Evolutionary conservation across 352 stramenopile genomes (phyloP).

Genomic region (Thalassiosira exigua): DNA sequence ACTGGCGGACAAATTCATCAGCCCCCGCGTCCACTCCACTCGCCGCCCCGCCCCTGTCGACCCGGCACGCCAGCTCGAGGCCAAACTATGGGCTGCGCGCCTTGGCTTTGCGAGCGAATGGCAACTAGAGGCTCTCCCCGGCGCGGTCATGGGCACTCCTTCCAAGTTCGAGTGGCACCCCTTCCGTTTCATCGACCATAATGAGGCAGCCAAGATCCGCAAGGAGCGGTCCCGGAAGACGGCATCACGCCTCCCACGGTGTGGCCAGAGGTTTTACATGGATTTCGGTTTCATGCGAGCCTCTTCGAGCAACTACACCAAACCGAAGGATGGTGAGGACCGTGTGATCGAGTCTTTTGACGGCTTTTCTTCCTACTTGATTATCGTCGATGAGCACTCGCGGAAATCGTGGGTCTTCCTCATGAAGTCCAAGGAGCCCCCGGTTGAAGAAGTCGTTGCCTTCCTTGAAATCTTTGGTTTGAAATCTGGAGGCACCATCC

Average conservation of each 20-base stretch:
- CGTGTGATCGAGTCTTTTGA: slow-evolving; percentile 28
- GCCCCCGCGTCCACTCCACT: too few relatives aligned
- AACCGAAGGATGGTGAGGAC: background rate
- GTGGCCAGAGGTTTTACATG: slow-evolving; percentile 12
- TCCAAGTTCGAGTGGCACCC: slow-evolving; percentile 26
- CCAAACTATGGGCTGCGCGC: slow-evolving; percentile 33
- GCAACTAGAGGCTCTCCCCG: slow-evolving; percentile 8
- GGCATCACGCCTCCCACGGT: too few relatives aligned
- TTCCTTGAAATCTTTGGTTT: slow-evolving; percentile 25
- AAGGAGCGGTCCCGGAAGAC: background rate
- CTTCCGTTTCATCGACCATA: slow-evolving; percentile 28
- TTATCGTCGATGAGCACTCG: slow-evolving; percentile 29
- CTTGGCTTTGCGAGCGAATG: slow-evolving; percentile 11
- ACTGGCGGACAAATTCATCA: too few relatives aligned
- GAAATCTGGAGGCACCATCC: slow-evolving; percentile 28
- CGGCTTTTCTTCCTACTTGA: slow-evolving; percentile 23
- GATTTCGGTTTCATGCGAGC: slow-evolving; percentile 39
- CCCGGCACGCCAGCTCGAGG: slow-evolving; percentile 29
- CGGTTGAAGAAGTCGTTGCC: slow-evolving; percentile 1
- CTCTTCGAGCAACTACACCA: slow-evolving; percentile 1
- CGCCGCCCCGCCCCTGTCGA: too few relatives aligned
- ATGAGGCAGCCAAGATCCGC: slow-evolving; percentile 17
- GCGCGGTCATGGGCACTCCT: background rate
- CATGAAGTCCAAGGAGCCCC: slow-evolving; percentile 27
- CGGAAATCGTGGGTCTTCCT: slow-evolving; percentile 34